phyloP scores from a whole-genome alignment of 305 asterid genomes.

The Fraxinus albicans region DNA sequence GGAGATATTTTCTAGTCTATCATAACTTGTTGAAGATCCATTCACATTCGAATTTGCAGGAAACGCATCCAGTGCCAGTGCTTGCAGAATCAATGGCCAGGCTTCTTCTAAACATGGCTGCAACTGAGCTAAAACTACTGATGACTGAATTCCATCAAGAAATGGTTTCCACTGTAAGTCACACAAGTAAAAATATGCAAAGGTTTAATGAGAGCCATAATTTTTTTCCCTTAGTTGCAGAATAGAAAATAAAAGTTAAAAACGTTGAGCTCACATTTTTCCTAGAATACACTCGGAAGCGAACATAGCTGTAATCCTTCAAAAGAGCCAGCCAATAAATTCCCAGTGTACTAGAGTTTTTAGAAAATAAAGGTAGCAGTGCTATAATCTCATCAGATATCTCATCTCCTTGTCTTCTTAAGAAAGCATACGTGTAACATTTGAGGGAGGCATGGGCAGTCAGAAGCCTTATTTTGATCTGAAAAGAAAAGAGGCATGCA shows the following conservation, averaged over 20 bases:
- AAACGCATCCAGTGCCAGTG: constrained; percentile 88
- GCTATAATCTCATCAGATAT: constrained; percentile 75
- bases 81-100: constrained; percentile 95
- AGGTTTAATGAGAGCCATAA: constrained; percentile 21
- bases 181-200: constrained; percentile 24
- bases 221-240: constrained; percentile 9
- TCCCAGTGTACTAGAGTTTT: constrained; percentile 77
- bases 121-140: constrained; percentile 72
- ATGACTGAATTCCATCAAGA: constrained; percentile 94
- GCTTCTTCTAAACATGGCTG: constrained; percentile 93
- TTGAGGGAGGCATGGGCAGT: constrained; percentile 96
- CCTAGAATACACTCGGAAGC: constrained; percentile 53
- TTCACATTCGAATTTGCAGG: constrained; percentile 49
- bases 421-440: constrained; percentile 77
- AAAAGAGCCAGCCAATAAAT: constrained; percentile 82
- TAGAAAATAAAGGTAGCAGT: constrained; percentile 79
- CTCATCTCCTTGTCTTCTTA: constrained; percentile 67
- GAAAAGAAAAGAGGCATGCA: constrained; percentile 21
- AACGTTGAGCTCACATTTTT: constrained; percentile 65
- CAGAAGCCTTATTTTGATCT: constrained; percentile 96
- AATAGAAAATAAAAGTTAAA: constrained; percentile 16
- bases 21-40: constrained; percentile 47
- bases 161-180: constrained; percentile 88
- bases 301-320: constrained; percentile 78
- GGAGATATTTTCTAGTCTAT: constrained; percentile 46